Base-by-base conservation (phyloP, 192 early-diverging fungal genomes). In the Linnemannia exigua region DNA sequence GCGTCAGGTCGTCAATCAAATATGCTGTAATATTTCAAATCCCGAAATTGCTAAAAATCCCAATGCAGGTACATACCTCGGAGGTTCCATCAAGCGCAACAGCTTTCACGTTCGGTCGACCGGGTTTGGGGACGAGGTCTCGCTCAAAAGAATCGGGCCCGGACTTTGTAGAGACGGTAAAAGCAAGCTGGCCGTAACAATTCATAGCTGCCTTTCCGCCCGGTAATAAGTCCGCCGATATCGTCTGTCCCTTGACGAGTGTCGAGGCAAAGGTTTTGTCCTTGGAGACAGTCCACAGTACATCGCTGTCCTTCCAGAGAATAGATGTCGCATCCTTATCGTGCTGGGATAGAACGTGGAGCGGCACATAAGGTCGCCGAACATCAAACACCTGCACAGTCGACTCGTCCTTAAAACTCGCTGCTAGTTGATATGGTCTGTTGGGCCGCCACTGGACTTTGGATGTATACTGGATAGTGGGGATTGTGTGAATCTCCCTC, bases 381-480 rank as follows among this genome's bases (percentile, higher is more conserved):
- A 96, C 76, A 88, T 96, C 94, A 94, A 94, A 97, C 0, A 95
- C 79, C 63, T 93, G 93, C n/a, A 97, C 89, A 28, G 91, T 76
- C 44, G 82, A 82, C 78, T 95, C 95, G 15, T 89, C 90, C 17
- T 87, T 67, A 48, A 96, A 89, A 71, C 92, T 94, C 0, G 91
- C 92, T n/a, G 95, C 95, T 66, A 97, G 89, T 73, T 96, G 94
- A 44, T 89, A 80, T 19, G 91, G 91, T 82, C 89, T 85, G 17
- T 89, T 87, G 4, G 96, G 96, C 36, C 95, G 87, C 95, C 95
- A 97, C 67, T 92, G 88, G 16, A 96, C 90, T 47, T 93, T 90
- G 5, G 94, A 88, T 4, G 96, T 92, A 70, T 91, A 88, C 33
- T 91, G 89, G 68, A 93, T 95, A 1, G 93, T 95, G 11, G 92